Conservation (phyloP, 169 alveolate genomes). For the Plasmodium vivax region DNA sequence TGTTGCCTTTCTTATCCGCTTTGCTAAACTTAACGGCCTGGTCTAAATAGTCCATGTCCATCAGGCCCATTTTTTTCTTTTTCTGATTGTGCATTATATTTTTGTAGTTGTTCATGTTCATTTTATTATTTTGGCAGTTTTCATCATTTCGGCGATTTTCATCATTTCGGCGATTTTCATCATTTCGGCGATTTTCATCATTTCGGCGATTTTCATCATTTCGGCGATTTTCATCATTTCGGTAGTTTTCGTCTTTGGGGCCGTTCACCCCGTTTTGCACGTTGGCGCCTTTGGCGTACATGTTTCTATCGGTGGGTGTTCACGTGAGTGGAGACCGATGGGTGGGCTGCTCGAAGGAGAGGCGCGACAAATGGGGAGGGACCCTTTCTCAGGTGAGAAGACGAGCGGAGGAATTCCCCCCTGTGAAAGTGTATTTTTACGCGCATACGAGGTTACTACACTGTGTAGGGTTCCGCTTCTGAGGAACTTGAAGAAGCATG, state of each 20-base stretch:
- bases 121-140: constrained; percentile 45
- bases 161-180: not conserved
- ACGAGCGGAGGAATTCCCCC: not conserved
- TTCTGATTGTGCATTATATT: constrained; percentile 47
- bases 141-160: constrained; percentile 2
- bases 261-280: not conserved
- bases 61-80: constrained; percentile 10
- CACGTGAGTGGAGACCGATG: not conserved
- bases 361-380: not conserved
- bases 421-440: not conserved
- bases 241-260: not conserved
- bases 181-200: not conserved
- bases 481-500: not conserved
- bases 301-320: not conserved
- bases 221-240: not conserved
- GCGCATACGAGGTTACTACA: not conserved
- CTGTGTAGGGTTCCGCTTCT: not conserved
- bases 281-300: constrained; percentile 13
- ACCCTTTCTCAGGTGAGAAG: not conserved
- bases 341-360: not conserved
- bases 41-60: constrained; percentile 16
- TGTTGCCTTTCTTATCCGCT: not conserved
- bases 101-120: constrained; percentile 31
- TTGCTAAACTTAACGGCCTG: not conserved
- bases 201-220: not conserved